Percentiles rank a stretch among this genome's conserved stretches.
Conservation (phyloP, 1,284 basidiomycete species). For the Ganoderma resinaceum region DNA sequence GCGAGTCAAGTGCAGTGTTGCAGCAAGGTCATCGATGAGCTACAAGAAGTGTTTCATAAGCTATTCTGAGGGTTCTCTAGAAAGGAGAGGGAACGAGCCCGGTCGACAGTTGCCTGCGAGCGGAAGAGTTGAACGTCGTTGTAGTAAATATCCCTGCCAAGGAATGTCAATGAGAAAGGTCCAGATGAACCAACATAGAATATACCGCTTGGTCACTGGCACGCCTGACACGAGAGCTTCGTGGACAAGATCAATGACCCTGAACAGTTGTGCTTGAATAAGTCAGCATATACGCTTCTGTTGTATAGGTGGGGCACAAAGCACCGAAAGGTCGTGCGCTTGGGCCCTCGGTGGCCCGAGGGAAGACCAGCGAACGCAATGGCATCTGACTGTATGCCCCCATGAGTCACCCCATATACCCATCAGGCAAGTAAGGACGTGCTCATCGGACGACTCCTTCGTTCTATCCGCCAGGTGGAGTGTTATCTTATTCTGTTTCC, state of each 20-base stretch:
- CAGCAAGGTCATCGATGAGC: constrained; percentile 90
- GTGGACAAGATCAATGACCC: constrained; percentile 67
- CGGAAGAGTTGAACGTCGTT: constrained; percentile 81
- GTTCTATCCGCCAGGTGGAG: constrained; percentile 40
- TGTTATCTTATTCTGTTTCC: constrained; percentile 32
- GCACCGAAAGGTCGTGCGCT: constrained; percentile 63
- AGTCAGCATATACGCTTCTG: constrained; percentile 4
- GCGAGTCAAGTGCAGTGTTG: constrained; percentile 77
- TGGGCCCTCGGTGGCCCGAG: constrained; percentile 47
- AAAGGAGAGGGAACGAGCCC: constrained; percentile 48
- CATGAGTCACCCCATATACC: constrained; percentile 3
- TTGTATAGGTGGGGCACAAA: neutral
- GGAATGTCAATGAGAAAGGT: neutral
- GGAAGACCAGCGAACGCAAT: constrained; percentile 40
- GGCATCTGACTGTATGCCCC: constrained; percentile 23
- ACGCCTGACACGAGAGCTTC: constrained; percentile 63
- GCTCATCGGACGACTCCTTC: constrained; percentile 37
- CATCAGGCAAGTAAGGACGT: constrained; percentile 14
- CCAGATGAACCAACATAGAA: constrained; percentile 10
- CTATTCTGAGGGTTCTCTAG: neutral
- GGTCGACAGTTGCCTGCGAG: constrained; percentile 77
- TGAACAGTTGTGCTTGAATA: constrained; percentile 66
- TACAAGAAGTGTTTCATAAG: constrained; percentile 39
- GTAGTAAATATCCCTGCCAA: constrained; percentile 84
- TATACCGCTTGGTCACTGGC: constrained; percentile 74